These are phyloP conservation scores for Metarhizium album DNA, from an alignment of 2,329 filamentous ascomycete genomes.

Conservation along the genomic window DNA sequence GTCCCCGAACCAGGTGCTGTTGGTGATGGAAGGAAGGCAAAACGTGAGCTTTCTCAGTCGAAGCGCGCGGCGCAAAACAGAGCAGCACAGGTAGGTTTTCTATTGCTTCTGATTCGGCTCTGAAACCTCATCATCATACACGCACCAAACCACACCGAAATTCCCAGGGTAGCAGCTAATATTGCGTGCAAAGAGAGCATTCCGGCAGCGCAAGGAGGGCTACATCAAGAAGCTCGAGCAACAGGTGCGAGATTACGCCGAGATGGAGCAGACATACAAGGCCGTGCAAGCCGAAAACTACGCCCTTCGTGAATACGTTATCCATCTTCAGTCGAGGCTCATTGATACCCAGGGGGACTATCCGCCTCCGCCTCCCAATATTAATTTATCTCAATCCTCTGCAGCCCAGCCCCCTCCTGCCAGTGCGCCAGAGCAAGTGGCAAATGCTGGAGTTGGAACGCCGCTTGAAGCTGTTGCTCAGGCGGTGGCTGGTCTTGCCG, in stretches of 20 bases:
- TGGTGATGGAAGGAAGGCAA: slow-evolving; percentile 60
- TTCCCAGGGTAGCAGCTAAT: background rate
- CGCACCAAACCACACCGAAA: background rate
- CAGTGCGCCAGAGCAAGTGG: slow-evolving; percentile 14
- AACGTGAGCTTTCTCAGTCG: slow-evolving; percentile 85
- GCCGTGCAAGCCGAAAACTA: slow-evolving; percentile 82
- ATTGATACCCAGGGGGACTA: slow-evolving; percentile 76
- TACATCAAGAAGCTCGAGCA: slow-evolving; percentile 98
- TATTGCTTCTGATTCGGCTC: background rate
- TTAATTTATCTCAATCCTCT: slow-evolving; percentile 46
- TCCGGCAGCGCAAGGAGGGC: slow-evolving; percentile 92
- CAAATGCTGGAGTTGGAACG: slow-evolving; percentile 21
- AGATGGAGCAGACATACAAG: slow-evolving; percentile 69
- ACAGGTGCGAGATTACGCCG: slow-evolving; percentile 71
- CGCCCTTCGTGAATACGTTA: slow-evolving; percentile 81
- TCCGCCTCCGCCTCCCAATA: slow-evolving; percentile 70
- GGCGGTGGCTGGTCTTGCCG: slow-evolving; percentile 33
- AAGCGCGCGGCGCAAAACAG: slow-evolving; percentile 95
- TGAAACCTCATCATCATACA: background rate
- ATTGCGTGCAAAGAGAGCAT: slow-evolving; percentile 58
- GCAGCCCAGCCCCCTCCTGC: slow-evolving; percentile 15
- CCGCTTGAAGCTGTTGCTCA: slow-evolving; percentile 41
- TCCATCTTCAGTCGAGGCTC: slow-evolving; percentile 77
- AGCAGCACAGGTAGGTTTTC: slow-evolving; percentile 69
- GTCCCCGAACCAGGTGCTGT: slow-evolving; percentile 16